Evolutionary conservation across 345 rosid genomes (phyloP).

Genomic region (Hevea brasiliensis): DNA sequence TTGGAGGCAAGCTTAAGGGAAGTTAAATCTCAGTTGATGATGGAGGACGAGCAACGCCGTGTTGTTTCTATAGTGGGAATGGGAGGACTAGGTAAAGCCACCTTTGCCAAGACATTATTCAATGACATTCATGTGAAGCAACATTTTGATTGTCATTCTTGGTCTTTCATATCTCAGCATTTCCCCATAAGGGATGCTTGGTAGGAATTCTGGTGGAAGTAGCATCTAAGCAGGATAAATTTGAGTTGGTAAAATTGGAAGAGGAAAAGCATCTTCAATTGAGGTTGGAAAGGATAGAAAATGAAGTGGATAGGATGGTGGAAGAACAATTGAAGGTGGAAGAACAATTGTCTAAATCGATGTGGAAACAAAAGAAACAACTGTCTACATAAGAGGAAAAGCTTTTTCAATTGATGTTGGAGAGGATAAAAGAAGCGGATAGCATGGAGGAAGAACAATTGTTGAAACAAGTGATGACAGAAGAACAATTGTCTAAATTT

Average conservation of each 20-base stretch:
- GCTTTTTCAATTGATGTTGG: too few relatives aligned
- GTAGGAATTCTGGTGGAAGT: not conserved
- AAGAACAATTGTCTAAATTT: too few relatives aligned
- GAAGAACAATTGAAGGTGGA: too few relatives aligned
- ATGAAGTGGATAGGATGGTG: too few relatives aligned
- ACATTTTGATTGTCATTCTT: not conserved
- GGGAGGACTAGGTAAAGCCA: conserved; percentile 8
- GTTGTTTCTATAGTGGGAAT: conserved; percentile 1
- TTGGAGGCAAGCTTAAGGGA: not conserved
- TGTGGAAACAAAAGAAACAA: too few relatives aligned
- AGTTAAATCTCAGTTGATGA: not conserved
- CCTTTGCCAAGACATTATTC: conserved; percentile 4
- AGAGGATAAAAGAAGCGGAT: too few relatives aligned
- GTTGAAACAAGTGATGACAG: too few relatives aligned
- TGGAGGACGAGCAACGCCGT: not conserved
- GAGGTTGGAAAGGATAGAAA: too few relatives aligned
- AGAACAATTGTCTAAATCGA: too few relatives aligned
- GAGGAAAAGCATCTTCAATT: not conserved
- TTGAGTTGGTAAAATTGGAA: not conserved
- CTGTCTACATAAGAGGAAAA: too few relatives aligned
- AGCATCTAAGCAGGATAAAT: not conserved
- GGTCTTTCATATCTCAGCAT: conserved; percentile 4
- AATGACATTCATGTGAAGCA: not conserved
- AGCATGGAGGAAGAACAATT: too few relatives aligned
- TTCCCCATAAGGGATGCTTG: not conserved